These are phyloP conservation scores for Monascus ruber DNA, from an alignment of 2,329 filamentous ascomycete genomes.

Conservation along the genomic window DNA sequence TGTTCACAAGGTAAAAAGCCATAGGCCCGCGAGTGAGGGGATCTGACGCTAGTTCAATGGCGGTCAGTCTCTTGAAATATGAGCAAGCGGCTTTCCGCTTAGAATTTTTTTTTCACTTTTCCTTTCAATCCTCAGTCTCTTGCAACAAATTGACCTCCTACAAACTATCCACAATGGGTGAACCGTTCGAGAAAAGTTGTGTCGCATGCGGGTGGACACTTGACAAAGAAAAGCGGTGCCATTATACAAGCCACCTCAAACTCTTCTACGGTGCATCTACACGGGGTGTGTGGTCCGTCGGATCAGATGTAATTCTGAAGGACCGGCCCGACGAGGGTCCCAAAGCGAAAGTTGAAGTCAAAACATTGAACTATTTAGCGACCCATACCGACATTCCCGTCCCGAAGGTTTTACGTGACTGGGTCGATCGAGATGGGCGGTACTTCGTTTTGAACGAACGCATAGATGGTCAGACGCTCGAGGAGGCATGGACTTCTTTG, in stretches of 20 bases:
- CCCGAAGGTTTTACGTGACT: conserved; percentile 8
- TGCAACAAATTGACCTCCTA: neutral
- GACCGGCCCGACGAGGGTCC: conserved; percentile 9
- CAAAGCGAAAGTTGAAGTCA: conserved; percentile 4
- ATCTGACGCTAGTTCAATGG: too few relatives aligned
- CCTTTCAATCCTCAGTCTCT: neutral
- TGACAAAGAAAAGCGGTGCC: conserved; percentile 3
- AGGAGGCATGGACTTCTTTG: conserved; percentile 8
- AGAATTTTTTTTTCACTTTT: neutral
- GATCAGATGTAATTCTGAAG: conserved; percentile 11
- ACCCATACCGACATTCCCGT: conserved; percentile 5
- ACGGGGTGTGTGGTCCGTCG: conserved; percentile 9
- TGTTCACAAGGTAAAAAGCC: too few relatives aligned
- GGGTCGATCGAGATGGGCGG: conserved; percentile 7
- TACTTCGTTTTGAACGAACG: conserved; percentile 8
- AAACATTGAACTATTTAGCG: conserved; percentile 3
- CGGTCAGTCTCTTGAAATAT: too few relatives aligned
- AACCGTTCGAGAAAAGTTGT: neutral
- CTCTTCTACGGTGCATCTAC: conserved; percentile 6
- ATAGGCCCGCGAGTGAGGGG: too few relatives aligned
- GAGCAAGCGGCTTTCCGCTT: too few relatives aligned
- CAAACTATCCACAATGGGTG: neutral
- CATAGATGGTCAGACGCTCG: conserved; percentile 8
- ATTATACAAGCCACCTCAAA: conserved; percentile 9
- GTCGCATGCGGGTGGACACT: conserved; percentile 6